These are phyloP conservation scores for Pascua sp. DNA, from an alignment of 1,284 basidiomycete genomes.

Conservation along the genomic window DNA sequence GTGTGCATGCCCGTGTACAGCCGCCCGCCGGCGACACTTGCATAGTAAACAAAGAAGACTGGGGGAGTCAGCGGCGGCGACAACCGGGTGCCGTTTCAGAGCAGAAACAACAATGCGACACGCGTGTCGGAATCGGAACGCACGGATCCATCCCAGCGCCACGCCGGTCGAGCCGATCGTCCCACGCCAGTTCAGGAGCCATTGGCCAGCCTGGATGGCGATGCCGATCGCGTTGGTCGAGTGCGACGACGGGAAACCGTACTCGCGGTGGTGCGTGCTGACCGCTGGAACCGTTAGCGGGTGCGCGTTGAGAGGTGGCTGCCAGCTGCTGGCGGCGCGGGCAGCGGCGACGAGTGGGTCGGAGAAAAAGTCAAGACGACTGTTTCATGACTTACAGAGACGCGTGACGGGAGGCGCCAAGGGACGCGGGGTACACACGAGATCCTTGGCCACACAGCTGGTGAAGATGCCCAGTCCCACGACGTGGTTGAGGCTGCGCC, in stretches of 20 bases:
- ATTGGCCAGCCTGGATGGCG: slow-evolving; percentile 63
- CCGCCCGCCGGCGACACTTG: slow-evolving; percentile 81
- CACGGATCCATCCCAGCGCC: slow-evolving; percentile 25
- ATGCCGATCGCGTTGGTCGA: slow-evolving; percentile 88
- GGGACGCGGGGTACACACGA: slow-evolving; percentile 85
- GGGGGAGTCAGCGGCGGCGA: slow-evolving; percentile 5
- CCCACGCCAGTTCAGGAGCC: slow-evolving; percentile 29
- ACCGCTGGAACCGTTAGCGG: slow-evolving; percentile 58
- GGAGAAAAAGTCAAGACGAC: background rate
- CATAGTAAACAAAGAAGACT: slow-evolving; percentile 61
- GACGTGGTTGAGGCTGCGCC: slow-evolving; percentile 62
- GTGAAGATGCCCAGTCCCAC: slow-evolving; percentile 78
- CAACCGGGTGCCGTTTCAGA: background rate
- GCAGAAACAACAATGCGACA: too few species aligned
- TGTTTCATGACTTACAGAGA: slow-evolving; percentile 50
- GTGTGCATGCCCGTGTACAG: slow-evolving; percentile 91
- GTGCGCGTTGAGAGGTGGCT: too few species aligned
- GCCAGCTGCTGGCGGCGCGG: too few species aligned
- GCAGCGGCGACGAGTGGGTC: too few species aligned
- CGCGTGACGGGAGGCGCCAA: slow-evolving; percentile 85
- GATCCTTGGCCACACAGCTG: slow-evolving; percentile 81
- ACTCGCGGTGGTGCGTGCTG: slow-evolving; percentile 66
- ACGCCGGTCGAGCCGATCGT: slow-evolving; percentile 15
- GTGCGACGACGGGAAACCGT: slow-evolving; percentile 89
- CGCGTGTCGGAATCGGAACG: slow-evolving; percentile 4